Conservation (phyloP, 495 filamentous ascomycete species). For the Penicillium lagena region DNA sequence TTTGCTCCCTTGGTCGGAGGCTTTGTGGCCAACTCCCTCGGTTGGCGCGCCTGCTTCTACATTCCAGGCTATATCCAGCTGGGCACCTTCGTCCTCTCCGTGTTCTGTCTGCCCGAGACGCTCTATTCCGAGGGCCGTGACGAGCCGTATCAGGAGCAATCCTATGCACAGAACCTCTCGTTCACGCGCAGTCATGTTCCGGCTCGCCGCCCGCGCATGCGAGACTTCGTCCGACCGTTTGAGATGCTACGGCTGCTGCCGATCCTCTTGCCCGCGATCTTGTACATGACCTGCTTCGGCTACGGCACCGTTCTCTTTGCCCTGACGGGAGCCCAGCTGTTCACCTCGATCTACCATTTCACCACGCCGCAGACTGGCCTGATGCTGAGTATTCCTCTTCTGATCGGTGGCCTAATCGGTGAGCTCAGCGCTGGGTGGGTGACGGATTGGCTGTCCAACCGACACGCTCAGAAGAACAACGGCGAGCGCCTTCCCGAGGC, state of each 20-base stretch:
- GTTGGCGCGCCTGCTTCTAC: slow-evolving; percentile 21
- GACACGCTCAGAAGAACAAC: slow-evolving; percentile 9
- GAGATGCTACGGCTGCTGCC: slow-evolving; percentile 19
- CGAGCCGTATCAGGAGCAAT: neutral
- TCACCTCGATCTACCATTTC: slow-evolving; percentile 18
- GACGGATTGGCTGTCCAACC: slow-evolving; percentile 20
- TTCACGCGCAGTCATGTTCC: slow-evolving; percentile 9
- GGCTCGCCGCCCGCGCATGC: slow-evolving; percentile 3
- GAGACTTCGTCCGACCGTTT: slow-evolving; percentile 18
- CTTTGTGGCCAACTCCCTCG: slow-evolving; percentile 13
- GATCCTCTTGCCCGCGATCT: slow-evolving; percentile 16
- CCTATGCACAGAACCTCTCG: slow-evolving; percentile 3
- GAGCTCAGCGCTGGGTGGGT: slow-evolving; percentile 23
- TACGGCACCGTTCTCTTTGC: slow-evolving; percentile 23
- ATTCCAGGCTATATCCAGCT: slow-evolving; percentile 15
- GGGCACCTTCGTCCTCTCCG: slow-evolving; percentile 7
- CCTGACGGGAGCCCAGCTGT: slow-evolving; percentile 15
- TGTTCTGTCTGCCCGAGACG: slow-evolving; percentile 26
- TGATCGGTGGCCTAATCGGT: slow-evolving; percentile 21
- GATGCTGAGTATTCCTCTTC: slow-evolving; percentile 19
- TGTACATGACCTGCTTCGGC: slow-evolving; percentile 14
- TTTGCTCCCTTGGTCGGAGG: slow-evolving; percentile 15
- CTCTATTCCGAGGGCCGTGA: slow-evolving; percentile 8
- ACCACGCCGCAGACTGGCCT: slow-evolving; percentile 22
- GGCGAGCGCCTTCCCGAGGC: slow-evolving; percentile 23